Base-by-base conservation (phyloP, 257 asterid species). In the Knoxia roxburghii region DNA sequence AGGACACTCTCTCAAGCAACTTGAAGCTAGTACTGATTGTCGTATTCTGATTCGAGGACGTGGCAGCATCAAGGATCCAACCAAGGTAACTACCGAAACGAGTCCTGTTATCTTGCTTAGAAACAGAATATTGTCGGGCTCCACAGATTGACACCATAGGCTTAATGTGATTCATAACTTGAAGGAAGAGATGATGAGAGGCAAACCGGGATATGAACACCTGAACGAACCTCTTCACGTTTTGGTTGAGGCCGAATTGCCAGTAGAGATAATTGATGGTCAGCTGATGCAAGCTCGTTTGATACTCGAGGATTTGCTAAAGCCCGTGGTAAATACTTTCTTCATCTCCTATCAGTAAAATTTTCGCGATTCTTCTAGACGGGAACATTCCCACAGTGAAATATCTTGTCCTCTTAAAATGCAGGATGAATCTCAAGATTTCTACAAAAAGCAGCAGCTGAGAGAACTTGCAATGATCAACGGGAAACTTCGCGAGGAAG, bases 131-230 rank as follows among this genome's bases (percentile, higher is more conserved):
- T 33, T 29, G 26, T 61, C 49, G 23, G 40, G 7, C 21, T 27
- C 0, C 24, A 24, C 30, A 21, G 27, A 62, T 41, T 62, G 45
- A 26, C 13, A 5, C 32, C 21, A 61, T 27, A 33, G 35, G 37
- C 51, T 24, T 35, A 20, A 35, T 30, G 6, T 33, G 12, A 9
- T 51, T 50, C 72, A 26, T n/a, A n/a, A 29, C 18, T 11, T 83
- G 69, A 72, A 94, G 99, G 99, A 94, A 85, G 99, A 94, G 80
- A 80, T 91, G 89, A 87, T 94, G 99, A 87, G 99, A 70, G 99
- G 99, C 55, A 94, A 90, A 77, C 95, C 98, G 4, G 99, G 99
- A 71, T 94, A 84, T 48, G 99, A 94, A 73, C 99, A 94, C 79
- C 85, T 94, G 72, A 90, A 90, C 52, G 99, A 94, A 73, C 96